Evolutionary conservation across 2,329 filamentous ascomycete species (phyloP), one percentile per base, ranked within the genome.

Genomic region (Cercospora sp.): DNA sequence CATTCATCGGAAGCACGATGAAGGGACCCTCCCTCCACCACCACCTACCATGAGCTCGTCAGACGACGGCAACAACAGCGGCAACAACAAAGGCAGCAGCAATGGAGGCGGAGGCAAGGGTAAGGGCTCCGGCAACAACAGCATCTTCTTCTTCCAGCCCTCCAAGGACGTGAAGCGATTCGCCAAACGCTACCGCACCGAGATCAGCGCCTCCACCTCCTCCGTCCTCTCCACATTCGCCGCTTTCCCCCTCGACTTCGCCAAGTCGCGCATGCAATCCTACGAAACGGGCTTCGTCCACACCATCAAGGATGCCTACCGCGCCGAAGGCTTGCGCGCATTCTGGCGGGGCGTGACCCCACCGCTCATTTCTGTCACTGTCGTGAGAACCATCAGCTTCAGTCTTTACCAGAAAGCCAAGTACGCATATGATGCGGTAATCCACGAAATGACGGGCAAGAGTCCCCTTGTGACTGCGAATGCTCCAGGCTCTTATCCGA

Each of bases 241-340:
- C 72, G 90, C 92, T n/a, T 96, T 94, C 77, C 92, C 92, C 23
- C 87, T 96, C 73, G 92, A 96, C 79, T 94, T 92, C 75, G 90
- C 94, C 78, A 96, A 96, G 84, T 94, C 91, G 65, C 91, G 92
- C 76, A 92, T 95, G 88, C 92, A 96, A 83, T 79, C 78, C 60
- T 94, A 95, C 80, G 88, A 90, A 30, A 77, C 73, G 8, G 72
- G 69, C 2, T 79, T 79, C 63, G 71, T 94, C 91, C 81, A 85
- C 86, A 72, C 91, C 87, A 73, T 92, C 91, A 79, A 80, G 86
- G 76, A 91, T 73, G 94, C 92, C 9, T 95, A 95, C 80, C 85
- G 76, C 53, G 81, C 79, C 3, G 83, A 84, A 69, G 83, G 83
- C n/a, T 74, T 84, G 55, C 78, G 82, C 64, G 82, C 82, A 30